These are phyloP conservation scores for Apophysomyces elegans DNA, from an alignment of 371 early-diverging fungal species.

Conservation along the genomic window DNA sequence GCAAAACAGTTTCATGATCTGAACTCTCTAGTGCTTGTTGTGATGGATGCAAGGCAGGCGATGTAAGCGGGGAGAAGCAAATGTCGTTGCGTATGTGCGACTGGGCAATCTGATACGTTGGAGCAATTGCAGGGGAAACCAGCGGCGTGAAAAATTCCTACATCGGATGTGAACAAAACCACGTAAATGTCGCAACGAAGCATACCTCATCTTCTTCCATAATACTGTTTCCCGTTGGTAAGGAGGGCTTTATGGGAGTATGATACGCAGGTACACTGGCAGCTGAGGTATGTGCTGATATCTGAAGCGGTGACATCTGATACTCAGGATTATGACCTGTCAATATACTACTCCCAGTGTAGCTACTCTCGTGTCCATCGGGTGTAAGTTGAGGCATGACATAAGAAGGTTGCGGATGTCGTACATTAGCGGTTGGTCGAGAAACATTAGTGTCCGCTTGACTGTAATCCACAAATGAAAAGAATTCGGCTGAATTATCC, in stretches of 20 bases:
- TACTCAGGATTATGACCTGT: conserved; percentile 48
- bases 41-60: conserved; percentile 67
- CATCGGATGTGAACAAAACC: background rate
- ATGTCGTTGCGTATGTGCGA: background rate
- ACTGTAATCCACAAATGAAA: conserved; percentile 32
- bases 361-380: conserved; percentile 32
- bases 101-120: conserved; percentile 51
- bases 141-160: conserved; percentile 71
- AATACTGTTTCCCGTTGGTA: background rate
- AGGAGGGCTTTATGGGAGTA: conserved; percentile 31
- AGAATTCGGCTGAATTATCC: conserved; percentile 28
- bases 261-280: conserved; percentile 20
- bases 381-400: conserved; percentile 41
- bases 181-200: background rate
- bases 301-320: conserved; percentile 48
- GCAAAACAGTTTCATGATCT: conserved; percentile 28
- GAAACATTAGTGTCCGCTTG: conserved; percentile 11
- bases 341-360: conserved; percentile 40
- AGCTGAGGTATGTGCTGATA: conserved; percentile 18
- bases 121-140: conserved; percentile 76
- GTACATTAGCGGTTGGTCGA: background rate
- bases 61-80: conserved; percentile 68
- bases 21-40: conserved; percentile 34
- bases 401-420: background rate
- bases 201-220: conserved; percentile 50